Evolutionary conservation across 208 protist genomes (phyloP).

Genomic region (Leishmania turanica): DNA sequence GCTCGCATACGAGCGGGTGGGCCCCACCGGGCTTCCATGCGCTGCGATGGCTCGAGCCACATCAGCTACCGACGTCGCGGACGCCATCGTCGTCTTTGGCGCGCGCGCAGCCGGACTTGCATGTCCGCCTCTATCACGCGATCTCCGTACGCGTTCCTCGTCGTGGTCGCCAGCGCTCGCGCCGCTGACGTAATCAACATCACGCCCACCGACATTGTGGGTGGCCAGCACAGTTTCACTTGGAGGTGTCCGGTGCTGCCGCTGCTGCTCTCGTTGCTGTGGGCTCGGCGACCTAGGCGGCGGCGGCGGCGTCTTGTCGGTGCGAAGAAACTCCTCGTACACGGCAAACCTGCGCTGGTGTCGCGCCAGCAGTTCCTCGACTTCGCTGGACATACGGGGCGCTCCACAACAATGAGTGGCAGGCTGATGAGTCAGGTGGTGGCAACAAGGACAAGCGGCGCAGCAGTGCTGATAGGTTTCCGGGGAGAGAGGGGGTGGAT

Average conservation of each 20-base stretch:
- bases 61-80: background rate
- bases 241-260: background rate
- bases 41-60: conserved; percentile 23
- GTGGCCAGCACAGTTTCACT: conserved; percentile 9
- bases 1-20: background rate
- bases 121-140: no score
- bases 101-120: background rate
- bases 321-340: conserved; percentile 15
- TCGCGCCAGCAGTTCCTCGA: conserved; percentile 17
- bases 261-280: conserved; percentile 3
- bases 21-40: conserved; percentile 3
- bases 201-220: background rate
- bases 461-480: background rate
- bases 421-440: background rate
- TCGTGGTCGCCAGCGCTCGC: background rate
- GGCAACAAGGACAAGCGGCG: background rate
- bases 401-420: background rate
- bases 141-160: background rate
- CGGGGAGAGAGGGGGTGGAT: background rate
- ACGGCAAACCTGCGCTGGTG: conserved; percentile 16
- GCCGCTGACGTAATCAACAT: background rate
- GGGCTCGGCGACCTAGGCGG: background rate
- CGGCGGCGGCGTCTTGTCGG: background rate
- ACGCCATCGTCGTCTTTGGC: background rate
- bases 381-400: conserved; percentile 4